These are phyloP conservation scores for Geum urbanum DNA, from an alignment of 306 rosid genomes.

Conservation along the genomic window DNA sequence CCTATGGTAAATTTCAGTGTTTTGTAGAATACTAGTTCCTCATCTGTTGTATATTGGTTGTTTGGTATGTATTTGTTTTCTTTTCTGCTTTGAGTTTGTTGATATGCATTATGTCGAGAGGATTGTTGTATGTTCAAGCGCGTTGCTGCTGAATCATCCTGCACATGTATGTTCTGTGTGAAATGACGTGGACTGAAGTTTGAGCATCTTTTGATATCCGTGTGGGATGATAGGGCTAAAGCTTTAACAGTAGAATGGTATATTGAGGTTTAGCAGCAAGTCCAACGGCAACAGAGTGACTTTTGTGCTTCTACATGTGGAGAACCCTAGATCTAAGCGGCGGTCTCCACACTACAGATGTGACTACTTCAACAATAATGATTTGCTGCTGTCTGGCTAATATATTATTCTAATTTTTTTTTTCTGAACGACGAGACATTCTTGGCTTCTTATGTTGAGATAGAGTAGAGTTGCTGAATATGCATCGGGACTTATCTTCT, in stretches of 20 bases:
- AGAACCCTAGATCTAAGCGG: too few relatives aligned
- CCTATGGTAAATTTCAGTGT: background rate
- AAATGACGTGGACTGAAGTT: constrained; percentile 8
- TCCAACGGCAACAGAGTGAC: constrained; percentile 11
- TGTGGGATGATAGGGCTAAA: background rate
- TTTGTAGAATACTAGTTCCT: background rate
- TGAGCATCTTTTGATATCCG: background rate
- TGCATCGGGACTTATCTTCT: background rate
- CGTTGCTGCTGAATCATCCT: constrained; percentile 8
- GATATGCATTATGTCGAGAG: background rate
- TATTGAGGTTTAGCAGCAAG: constrained; percentile 10
- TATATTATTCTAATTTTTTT: background rate
- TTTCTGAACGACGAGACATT: constrained; percentile 16
- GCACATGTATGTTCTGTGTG: constrained; percentile 7
- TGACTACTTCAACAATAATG: background rate
- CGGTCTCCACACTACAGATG: background rate
- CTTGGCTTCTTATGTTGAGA: constrained; percentile 32
- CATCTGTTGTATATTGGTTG: background rate
- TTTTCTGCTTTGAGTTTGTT: background rate
- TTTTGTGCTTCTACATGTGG: background rate
- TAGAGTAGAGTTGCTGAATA: constrained; percentile 34
- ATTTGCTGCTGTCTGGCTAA: constrained; percentile 2
- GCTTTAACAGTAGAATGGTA: background rate
- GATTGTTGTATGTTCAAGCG: background rate
- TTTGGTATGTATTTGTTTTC: background rate